A percentile compares a stretch with the other conserved stretches of the same genome.
Conservation (phyloP, 129 eudicot species). For the Helichrysum umbraculigerum region DNA sequence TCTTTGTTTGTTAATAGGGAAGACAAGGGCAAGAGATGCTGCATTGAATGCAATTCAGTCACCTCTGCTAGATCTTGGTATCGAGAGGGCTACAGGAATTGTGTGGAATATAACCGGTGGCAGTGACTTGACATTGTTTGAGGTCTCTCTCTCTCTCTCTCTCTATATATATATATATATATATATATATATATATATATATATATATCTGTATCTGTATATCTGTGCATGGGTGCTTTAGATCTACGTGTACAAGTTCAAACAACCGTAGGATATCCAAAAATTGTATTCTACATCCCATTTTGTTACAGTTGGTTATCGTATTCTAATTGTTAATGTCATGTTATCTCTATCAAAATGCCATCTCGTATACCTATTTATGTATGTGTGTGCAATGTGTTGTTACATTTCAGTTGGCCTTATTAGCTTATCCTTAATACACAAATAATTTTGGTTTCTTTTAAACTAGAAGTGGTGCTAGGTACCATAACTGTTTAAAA, state of each 20-base stretch:
- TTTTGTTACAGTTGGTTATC: neutral
- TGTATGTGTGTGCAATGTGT: neutral
- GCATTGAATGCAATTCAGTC: constrained; percentile 97
- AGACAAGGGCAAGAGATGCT: constrained; percentile 95
- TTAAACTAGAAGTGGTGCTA: neutral
- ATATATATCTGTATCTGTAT: neutral
- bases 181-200: neutral
- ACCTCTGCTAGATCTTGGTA: constrained; percentile 89
- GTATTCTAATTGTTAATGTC: neutral
- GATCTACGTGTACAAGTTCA: neutral
- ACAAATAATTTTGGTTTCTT: neutral
- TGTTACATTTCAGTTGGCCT: neutral
- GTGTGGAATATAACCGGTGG: constrained; percentile 99
- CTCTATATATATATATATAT: neutral
- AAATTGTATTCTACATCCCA: neutral
- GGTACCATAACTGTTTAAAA: neutral
- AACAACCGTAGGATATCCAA: neutral
- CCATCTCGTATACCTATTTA: neutral
- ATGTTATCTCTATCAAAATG: neutral
- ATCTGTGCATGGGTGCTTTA: neutral
- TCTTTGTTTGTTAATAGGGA: constrained; percentile 50
- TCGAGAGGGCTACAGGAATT: constrained; percentile 97
- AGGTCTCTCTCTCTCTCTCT: constrained; percentile 55
- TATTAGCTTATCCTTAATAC: neutral
- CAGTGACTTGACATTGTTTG: constrained; percentile 72